Evolutionary conservation across 2,329 filamentous ascomycete genomes (phyloP).

Genomic region (Cryoendolithus antarcticus): DNA sequence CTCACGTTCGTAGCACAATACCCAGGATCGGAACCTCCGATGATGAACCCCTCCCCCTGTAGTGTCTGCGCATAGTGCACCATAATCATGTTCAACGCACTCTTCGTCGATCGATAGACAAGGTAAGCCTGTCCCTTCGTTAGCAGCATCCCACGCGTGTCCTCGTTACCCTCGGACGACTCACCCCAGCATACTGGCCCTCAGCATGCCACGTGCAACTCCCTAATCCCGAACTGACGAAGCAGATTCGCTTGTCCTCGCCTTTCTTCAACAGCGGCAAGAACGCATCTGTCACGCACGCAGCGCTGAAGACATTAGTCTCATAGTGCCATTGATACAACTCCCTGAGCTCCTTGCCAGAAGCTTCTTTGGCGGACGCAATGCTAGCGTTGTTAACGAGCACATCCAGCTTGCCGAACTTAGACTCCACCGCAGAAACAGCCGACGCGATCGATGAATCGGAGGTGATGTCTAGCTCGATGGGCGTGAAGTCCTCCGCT

Average conservation of each 20-base stretch:
- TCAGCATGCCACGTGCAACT: constrained; percentile 12
- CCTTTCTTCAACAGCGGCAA: constrained; percentile 36
- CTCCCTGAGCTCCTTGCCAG: constrained; percentile 17
- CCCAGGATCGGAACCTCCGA: constrained; percentile 16
- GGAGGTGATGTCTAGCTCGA: constrained; percentile 17
- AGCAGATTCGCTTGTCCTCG: constrained; percentile 28
- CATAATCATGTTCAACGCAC: constrained; percentile 35
- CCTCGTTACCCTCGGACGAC: constrained; percentile 7
- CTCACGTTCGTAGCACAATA: constrained; percentile 9
- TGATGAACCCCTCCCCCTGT: constrained; percentile 30
- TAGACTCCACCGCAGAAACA: constrained; percentile 11
- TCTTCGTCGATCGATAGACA: constrained; percentile 29
- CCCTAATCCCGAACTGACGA: constrained; percentile 29
- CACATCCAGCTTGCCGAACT: constrained; percentile 22
- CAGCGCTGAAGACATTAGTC: constrained; percentile 37
- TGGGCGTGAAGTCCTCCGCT: constrained; percentile 11
- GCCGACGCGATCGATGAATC: constrained; percentile 15
- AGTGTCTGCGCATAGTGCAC: constrained; percentile 30
- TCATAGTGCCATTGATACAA: constrained; percentile 22
- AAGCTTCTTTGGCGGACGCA: constrained; percentile 4
- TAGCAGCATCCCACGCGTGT: background rate
- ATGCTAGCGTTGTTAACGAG: constrained; percentile 30
- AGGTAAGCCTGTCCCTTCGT: constrained; percentile 4
- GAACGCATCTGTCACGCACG: constrained; percentile 30
- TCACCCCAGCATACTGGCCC: constrained; percentile 32